A percentile compares a stretch with the other conserved stretches of the same genome.
Evolutionary conservation across 2,329 filamentous ascomycete genomes (phyloP).

Genomic region (Beauveria scarabaeidicola): DNA sequence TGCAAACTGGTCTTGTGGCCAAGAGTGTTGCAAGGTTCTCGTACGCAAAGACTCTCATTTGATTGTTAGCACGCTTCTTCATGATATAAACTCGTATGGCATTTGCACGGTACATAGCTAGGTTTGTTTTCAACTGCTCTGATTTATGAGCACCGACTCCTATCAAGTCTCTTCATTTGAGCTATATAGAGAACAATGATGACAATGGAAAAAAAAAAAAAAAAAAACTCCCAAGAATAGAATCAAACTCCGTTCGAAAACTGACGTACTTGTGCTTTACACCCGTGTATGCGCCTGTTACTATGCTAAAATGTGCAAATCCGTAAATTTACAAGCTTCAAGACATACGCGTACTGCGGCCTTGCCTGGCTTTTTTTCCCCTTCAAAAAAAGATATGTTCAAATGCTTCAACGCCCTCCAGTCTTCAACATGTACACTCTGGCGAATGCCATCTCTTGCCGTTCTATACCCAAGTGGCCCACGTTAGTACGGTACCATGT

Average conservation of each 20-base stretch:
- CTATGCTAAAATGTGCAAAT: not conserved
- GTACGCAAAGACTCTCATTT: not conserved
- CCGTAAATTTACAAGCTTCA: not conserved
- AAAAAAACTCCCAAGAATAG: not conserved
- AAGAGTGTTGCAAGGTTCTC: not conserved
- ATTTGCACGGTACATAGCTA: constrained; percentile 8
- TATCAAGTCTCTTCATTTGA: not conserved
- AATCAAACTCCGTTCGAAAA: not conserved
- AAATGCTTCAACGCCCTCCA: not conserved
- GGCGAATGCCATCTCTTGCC: not conserved
- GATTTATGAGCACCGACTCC: not conserved
- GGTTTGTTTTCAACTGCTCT: not conserved
- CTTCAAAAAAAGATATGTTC: not conserved
- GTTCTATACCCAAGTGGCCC: not conserved
- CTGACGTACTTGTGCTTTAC: not conserved
- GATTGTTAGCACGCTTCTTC: not conserved
- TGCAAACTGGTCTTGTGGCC: not conserved
- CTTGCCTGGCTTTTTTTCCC: not conserved
- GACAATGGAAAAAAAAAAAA: not conserved
- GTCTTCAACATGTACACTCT: not conserved
- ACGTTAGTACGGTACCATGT: not conserved
- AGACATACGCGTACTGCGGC: not conserved
- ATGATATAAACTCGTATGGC: constrained; percentile 1
- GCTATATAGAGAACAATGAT: not conserved
- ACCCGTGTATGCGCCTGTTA: not conserved